These are phyloP conservation scores for Mortierella claussenii DNA, from an alignment of 192 early-diverging fungal species.

Conservation along the genomic window DNA sequence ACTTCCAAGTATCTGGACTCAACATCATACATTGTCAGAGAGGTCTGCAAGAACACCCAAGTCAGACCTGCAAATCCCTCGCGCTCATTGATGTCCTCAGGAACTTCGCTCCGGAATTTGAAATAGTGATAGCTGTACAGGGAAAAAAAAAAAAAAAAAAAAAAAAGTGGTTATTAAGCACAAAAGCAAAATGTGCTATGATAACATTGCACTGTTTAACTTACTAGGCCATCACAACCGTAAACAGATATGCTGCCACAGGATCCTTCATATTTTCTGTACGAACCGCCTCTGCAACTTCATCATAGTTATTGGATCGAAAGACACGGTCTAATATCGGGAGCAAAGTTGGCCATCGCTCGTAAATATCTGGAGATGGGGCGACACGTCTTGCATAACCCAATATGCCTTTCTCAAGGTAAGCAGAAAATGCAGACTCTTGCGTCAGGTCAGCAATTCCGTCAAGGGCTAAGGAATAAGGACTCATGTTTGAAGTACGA, in stretches of 20 bases:
- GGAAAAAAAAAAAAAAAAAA: conserved; percentile 1
- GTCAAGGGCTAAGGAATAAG: conserved; percentile 8
- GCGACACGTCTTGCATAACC: not conserved
- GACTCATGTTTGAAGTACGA: not conserved
- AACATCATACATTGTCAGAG: conserved; percentile 15
- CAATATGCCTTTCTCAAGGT: not conserved
- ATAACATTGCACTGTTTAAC: too few species aligned
- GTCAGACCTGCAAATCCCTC: conserved; percentile 20
- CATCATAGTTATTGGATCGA: conserved; percentile 9
- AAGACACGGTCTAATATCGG: conserved; percentile 12
- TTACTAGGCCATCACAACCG: conserved; percentile 22
- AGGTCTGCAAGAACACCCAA: conserved; percentile 24
- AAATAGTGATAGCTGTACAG: conserved; percentile 25
- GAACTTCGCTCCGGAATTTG: conserved; percentile 9
- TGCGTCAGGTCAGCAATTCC: conserved; percentile 15
- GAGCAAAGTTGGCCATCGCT: conserved; percentile 11
- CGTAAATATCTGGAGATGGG: conserved; percentile 13
- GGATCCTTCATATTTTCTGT: conserved; percentile 20
- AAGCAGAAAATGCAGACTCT: conserved; percentile 5
- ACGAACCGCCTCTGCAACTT: conserved; percentile 6
- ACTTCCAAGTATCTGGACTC: conserved; percentile 24
- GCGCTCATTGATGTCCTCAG: conserved; percentile 22
- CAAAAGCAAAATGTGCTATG: too few species aligned
- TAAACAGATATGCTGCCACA: conserved; percentile 10
- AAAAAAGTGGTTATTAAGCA: too few species aligned